These are phyloP conservation scores for Pisolithus marmoratus DNA, from an alignment of 768 basidiomycete species.

Conservation along the genomic window DNA sequence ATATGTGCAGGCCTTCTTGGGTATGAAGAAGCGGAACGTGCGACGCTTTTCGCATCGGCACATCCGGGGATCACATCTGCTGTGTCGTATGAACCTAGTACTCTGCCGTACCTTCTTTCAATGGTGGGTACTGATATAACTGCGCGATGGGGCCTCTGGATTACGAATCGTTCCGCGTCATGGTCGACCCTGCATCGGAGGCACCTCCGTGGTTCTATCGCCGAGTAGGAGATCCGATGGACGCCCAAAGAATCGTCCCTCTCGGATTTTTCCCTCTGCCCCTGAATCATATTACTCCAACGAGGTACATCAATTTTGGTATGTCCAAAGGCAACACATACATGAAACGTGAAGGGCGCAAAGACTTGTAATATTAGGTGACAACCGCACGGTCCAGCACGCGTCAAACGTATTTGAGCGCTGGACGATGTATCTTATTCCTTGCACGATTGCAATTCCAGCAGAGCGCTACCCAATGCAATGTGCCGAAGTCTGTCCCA, in stretches of 20 bases:
- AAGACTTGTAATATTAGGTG: conserved; percentile 12
- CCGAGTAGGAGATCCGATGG: conserved; percentile 17
- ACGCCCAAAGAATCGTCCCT: conserved; percentile 3
- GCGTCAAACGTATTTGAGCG: conserved; percentile 20
- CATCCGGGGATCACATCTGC: conserved; percentile 6
- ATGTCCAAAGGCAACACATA: conserved; percentile 4
- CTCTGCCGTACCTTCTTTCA: background rate
- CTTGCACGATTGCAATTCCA: conserved; percentile 15
- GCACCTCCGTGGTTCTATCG: conserved; percentile 17
- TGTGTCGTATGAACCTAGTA: conserved; percentile 4
- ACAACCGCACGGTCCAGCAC: conserved; percentile 10
- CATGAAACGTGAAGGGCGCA: conserved; percentile 15
- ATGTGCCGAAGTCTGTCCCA: too few species aligned
- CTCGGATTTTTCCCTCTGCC: conserved; percentile 17
- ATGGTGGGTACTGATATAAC: background rate
- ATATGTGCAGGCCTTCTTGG: conserved; percentile 8
- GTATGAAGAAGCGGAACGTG: background rate
- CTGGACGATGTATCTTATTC: conserved; percentile 20
- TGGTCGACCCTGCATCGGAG: conserved; percentile 17
- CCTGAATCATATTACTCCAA: conserved; percentile 24
- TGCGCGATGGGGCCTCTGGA: conserved; percentile 8
- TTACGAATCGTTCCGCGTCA: conserved; percentile 13
- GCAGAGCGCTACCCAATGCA: background rate
- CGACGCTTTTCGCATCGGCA: conserved; percentile 2
- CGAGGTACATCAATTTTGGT: conserved; percentile 6